Conservation (phyloP, 257 asterid genomes). For the Coffea eugenioides region DNA sequence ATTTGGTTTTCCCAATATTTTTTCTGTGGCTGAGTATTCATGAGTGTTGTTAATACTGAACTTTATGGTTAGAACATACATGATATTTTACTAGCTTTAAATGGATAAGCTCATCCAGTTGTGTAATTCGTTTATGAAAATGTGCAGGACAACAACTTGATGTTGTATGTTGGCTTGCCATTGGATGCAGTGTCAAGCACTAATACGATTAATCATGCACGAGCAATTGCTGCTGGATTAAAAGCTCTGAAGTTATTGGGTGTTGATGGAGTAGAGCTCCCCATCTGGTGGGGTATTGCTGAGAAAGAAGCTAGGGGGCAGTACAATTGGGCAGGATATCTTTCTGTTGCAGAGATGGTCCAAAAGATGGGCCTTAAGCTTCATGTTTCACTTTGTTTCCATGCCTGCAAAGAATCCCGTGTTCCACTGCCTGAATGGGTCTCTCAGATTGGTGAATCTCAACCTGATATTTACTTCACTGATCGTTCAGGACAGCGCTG, state of each 20-base stretch:
- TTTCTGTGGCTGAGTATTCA: not conserved
- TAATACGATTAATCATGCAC: slow-evolving; percentile 55
- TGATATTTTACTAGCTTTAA: not conserved
- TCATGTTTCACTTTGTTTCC: slow-evolving; percentile 69
- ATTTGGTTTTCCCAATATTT: not conserved
- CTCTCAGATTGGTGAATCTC: slow-evolving; percentile 51
- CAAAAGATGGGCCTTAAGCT: slow-evolving; percentile 62
- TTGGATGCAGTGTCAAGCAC: slow-evolving; percentile 61
- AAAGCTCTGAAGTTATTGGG: slow-evolving; percentile 80
- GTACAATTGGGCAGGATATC: slow-evolving; percentile 74
- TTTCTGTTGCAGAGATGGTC: slow-evolving; percentile 62
- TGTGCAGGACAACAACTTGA: slow-evolving; percentile 52
- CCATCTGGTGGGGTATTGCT: slow-evolving; percentile 92
- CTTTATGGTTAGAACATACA: not conserved
- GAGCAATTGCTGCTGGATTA: slow-evolving; percentile 78
- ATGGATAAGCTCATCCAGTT: not conserved
- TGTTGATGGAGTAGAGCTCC: slow-evolving; percentile 86
- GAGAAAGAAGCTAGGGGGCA: slow-evolving; percentile 67
- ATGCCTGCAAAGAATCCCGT: slow-evolving; percentile 45
- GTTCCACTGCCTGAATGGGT: slow-evolving; percentile 73
- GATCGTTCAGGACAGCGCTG: slow-evolving; percentile 59
- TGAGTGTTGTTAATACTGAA: not conserved
- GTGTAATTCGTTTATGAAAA: not conserved
- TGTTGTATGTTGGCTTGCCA: slow-evolving; percentile 78
- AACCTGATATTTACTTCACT: slow-evolving; percentile 52